Percentiles rank a stretch among this genome's conserved stretches.
Evolutionary conservation across 2,329 filamentous ascomycete species (phyloP).

Genomic region (Hypoxylon sp.): DNA sequence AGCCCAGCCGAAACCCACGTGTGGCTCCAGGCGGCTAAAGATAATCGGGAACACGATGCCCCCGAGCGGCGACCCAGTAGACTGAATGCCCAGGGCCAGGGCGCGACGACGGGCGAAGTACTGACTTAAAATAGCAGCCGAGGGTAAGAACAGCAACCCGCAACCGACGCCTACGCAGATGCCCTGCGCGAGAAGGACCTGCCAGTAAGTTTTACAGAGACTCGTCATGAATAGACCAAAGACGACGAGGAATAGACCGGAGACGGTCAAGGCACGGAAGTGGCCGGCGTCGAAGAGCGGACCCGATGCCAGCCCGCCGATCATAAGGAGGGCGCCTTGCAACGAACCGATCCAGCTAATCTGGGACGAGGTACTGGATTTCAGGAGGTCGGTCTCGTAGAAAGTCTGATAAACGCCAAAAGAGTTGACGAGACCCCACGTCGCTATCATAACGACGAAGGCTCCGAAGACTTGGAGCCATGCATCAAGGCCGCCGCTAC

Average conservation of each 20-base stretch:
- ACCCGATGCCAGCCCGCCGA: constrained; percentile 54
- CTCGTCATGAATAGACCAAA: constrained; percentile 58
- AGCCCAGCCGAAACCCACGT: constrained; percentile 67
- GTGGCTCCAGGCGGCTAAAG: constrained; percentile 58
- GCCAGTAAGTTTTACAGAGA: constrained; percentile 58
- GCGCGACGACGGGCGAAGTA: constrained; percentile 53
- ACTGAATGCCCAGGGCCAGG: constrained; percentile 46
- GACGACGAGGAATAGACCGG: constrained; percentile 48
- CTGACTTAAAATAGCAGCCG: constrained; percentile 47
- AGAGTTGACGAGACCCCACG: constrained; percentile 57
- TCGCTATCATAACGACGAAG: constrained; percentile 56
- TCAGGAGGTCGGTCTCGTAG: constrained; percentile 44
- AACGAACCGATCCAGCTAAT: constrained; percentile 55
- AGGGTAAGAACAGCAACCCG: constrained; percentile 47
- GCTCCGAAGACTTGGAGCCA: constrained; percentile 61
- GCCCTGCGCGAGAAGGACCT: constrained; percentile 50
- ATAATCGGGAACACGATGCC: constrained; percentile 62
- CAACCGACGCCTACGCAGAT: constrained; percentile 46
- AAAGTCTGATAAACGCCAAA: constrained; percentile 54
- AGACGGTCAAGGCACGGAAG: constrained; percentile 48
- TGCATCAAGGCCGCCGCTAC: constrained; percentile 55
- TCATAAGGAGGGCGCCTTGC: constrained; percentile 53
- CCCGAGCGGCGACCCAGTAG: constrained; percentile 46
- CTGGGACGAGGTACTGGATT: constrained; percentile 41
- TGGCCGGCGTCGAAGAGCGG: constrained; percentile 56